Percentiles rank a stretch among this genome's conserved stretches.
Evolutionary conservation across 2,329 filamentous ascomycete species (phyloP).

Genomic region (Sclerotinia spermophila): DNA sequence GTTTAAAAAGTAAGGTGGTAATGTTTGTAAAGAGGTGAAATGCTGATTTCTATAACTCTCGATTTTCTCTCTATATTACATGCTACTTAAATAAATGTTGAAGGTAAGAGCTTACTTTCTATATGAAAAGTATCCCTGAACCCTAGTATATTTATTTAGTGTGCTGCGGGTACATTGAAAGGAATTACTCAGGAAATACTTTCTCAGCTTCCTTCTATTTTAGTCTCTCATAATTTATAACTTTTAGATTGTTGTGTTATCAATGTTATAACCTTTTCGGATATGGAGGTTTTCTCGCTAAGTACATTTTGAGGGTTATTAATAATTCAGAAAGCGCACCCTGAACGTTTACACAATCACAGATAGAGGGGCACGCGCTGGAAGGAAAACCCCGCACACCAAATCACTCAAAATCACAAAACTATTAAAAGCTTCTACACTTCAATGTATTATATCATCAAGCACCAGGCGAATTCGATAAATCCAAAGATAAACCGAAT

Average conservation of each 20-base stretch:
- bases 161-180: too few relatives aligned
- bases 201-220: not conserved
- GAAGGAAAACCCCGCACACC: too few relatives aligned
- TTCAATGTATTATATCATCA: too few relatives aligned
- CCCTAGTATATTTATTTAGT: not conserved
- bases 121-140: fast-evolving
- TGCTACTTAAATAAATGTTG: not conserved
- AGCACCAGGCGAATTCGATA: too few relatives aligned
- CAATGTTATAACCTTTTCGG: not conserved
- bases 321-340: not conserved
- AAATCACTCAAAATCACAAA: too few relatives aligned
- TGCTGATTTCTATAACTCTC: not conserved
- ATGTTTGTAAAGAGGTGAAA: not conserved
- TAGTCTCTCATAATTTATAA: not conserved
- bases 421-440: too few relatives aligned
- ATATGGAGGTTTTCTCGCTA: not conserved
- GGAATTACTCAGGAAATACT: not conserved
- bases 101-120: not conserved
- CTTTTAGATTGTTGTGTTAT: not conserved
- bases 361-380: too few relatives aligned
- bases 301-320: not conserved
- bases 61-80: not conserved
- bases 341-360: not conserved
- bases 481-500: too few relatives aligned
- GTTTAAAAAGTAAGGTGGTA: not conserved